Evolutionary conservation across 2,329 filamentous ascomycete species (phyloP).

Genomic region (Rhynchosporium agropyri): DNA sequence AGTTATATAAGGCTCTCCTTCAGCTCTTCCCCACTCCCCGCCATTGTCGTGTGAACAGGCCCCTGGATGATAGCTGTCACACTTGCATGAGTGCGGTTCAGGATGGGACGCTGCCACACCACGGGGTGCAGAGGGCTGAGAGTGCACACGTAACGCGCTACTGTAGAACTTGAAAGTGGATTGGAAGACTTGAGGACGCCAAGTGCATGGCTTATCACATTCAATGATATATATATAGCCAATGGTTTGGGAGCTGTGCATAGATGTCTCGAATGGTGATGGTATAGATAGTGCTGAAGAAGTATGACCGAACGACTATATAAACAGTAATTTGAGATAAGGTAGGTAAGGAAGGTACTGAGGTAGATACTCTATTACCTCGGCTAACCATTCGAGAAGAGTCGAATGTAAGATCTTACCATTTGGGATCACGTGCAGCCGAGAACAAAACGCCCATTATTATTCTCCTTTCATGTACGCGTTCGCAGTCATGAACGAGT

Average conservation of each 20-base stretch:
- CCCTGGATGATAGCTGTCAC: conserved; percentile 2
- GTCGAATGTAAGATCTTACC: too few relatives aligned
- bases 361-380: neutral
- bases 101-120: conserved; percentile 3
- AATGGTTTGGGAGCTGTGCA: neutral
- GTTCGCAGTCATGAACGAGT: neutral
- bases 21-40: conserved; percentile 10
- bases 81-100: conserved; percentile 1
- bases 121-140: conserved; percentile 3
- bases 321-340: too few relatives aligned
- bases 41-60: neutral
- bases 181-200: conserved; percentile 17
- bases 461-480: neutral
- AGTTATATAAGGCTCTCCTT: neutral
- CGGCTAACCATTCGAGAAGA: neutral
- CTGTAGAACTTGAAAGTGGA: conserved; percentile 15
- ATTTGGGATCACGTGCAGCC: neutral
- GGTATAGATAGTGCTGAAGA: neutral
- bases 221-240: neutral
- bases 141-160: conserved; percentile 12
- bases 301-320: too few relatives aligned
- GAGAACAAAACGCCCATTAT: neutral
- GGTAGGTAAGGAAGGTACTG: neutral
- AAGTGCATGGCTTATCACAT: neutral
- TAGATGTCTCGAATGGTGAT: neutral